Evolutionary conservation across 257 asterid genomes (phyloP), one percentile per base, ranked within the genome.

Genomic region (Paraleonurus japonicus): DNA sequence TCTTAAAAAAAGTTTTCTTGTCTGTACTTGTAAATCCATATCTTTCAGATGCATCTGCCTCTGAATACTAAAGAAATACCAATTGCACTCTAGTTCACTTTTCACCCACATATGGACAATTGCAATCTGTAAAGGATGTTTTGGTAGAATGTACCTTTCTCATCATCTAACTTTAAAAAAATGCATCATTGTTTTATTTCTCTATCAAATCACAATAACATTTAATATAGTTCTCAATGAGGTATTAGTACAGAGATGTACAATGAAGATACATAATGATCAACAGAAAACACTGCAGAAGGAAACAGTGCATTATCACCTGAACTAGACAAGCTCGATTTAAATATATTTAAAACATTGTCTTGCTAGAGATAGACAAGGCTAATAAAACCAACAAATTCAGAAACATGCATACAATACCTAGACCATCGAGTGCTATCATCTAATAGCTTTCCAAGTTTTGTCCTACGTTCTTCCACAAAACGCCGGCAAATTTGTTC

Each of bases 401-500:
- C 2, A 75, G 66, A 59, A 69, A 55, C 24, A 63, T 27, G 58
- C 33, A 47, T 50, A 75, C 19, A 75, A 59, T 86, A 93, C 99
- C 99, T 92, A 66, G 96, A 81, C 96, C 98, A 94, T 79, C 89
- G 85, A 80, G 85, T 87, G 77, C 88, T 85, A 81, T 94, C 99
- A 69, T 84, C 96, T 78, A 92, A 88, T 70, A 89, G 82, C 69
- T 94, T 92, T 67, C 84, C 89, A 72, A 94, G 89, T 82, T 87
- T 91, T 78, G 75, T 75, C 28, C 96, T 81, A 48, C 88, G 81
- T 45, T 86, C 99, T 82, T 94, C 98, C 41, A 92, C 89, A 75
- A 86, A 94, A 67, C 90, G 96, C 61, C 95, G 86, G 84, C 96
- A 92, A 55, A 89, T 89, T 80, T 92, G 96, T 72, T 92, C 99